phyloP scores from a whole-genome alignment of 148 eudicot species.

The Vaccinium darrowii region DNA sequence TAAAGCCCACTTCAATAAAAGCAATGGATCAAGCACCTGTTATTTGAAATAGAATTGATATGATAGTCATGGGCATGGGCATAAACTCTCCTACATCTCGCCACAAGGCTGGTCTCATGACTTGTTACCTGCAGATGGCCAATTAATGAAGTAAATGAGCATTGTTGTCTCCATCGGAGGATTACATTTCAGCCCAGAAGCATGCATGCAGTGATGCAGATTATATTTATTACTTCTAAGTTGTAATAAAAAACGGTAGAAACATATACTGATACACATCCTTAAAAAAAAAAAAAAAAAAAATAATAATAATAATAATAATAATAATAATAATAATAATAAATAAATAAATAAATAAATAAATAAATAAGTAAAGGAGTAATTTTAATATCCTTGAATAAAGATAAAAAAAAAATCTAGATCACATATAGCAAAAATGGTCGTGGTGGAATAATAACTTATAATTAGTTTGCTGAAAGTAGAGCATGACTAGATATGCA shows the following conservation, averaged over 20 bases:
- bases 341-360: too few relatives aligned
- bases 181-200: neutral
- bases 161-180: neutral
- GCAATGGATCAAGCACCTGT: slow-evolving; percentile 42
- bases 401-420: neutral
- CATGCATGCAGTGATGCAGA: neutral
- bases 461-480: neutral
- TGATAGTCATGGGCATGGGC: slow-evolving; percentile 92
- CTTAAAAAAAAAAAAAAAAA: neutral
- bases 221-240: neutral
- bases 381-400: neutral
- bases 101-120: slow-evolving; percentile 73
- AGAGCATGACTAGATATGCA: neutral
- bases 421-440: neutral
- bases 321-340: too few relatives aligned
- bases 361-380: too few relatives aligned
- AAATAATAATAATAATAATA: too few relatives aligned
- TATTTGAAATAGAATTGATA: slow-evolving; percentile 78
- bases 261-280: neutral
- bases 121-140: slow-evolving; percentile 52
- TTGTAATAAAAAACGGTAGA: neutral
- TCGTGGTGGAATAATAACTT: neutral
- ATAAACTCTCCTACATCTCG: slow-evolving; percentile 76
- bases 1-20: neutral
- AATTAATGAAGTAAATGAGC: neutral